Conservation (phyloP, 1,284 basidiomycete genomes). For the Trichosporon asahii region DNA sequence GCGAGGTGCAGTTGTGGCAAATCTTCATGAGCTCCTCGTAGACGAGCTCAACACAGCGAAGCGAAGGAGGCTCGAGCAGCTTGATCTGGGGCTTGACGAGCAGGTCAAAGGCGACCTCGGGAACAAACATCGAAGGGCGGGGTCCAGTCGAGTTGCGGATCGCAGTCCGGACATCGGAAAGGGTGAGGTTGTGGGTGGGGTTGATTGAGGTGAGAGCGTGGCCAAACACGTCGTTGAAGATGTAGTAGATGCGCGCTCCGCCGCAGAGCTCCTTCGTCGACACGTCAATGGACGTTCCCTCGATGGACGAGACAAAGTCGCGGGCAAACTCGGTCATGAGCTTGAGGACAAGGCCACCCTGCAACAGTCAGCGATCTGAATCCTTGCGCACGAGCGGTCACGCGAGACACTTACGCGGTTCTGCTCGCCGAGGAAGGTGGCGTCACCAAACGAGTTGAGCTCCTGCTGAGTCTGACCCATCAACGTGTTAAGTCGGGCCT, state of each 20-base stretch:
- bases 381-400: background rate
- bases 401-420: slow-evolving; percentile 61
- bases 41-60: slow-evolving; percentile 95
- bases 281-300: slow-evolving; percentile 94
- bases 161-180: slow-evolving; percentile 94
- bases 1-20: slow-evolving; percentile 94
- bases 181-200: slow-evolving; percentile 83
- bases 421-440: slow-evolving; percentile 85
- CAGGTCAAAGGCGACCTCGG: slow-evolving; percentile 94
- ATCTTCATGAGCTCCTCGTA: slow-evolving; percentile 99
- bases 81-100: slow-evolving; percentile 99
- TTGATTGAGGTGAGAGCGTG: slow-evolving; percentile 86
- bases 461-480: slow-evolving; percentile 99
- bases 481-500: slow-evolving; percentile 92
- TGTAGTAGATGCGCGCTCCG: slow-evolving; percentile 97
- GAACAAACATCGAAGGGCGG: slow-evolving; percentile 91
- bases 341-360: slow-evolving; percentile 83
- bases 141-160: slow-evolving; percentile 98
- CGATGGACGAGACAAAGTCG: slow-evolving; percentile 96
- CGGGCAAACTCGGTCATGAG: slow-evolving; percentile 99
- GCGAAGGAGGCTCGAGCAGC: slow-evolving; percentile 84
- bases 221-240: slow-evolving; percentile 98
- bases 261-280: slow-evolving; percentile 98
- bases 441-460: slow-evolving; percentile 91
- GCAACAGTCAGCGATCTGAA: slow-evolving; percentile 48